These are phyloP conservation scores for Claviceps monticola DNA, from an alignment of 2,329 filamentous ascomycete species.

Conservation along the genomic window DNA sequence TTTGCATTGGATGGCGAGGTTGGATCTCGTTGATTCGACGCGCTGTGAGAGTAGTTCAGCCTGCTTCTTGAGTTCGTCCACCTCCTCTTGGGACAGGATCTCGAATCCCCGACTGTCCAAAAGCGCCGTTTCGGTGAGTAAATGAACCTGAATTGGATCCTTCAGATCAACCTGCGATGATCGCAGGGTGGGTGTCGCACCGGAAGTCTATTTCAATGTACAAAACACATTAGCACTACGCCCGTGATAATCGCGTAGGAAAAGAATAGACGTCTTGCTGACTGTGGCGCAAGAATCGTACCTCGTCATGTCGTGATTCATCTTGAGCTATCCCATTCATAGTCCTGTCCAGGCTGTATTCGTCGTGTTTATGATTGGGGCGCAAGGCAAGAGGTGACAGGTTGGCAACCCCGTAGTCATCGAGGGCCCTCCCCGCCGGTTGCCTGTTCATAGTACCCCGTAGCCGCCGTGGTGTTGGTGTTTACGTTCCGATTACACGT, in stretches of 20 bases:
- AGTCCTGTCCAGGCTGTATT: constrained; percentile 41
- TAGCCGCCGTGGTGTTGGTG: neutral
- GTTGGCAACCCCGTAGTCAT: constrained; percentile 21
- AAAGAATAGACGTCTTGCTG: neutral
- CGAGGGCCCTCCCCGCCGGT: constrained; percentile 19
- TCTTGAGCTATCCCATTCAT: constrained; percentile 19
- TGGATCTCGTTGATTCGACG: constrained; percentile 70
- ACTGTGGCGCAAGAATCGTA: constrained; percentile 23
- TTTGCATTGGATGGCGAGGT: constrained; percentile 80
- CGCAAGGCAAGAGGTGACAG: constrained; percentile 20
- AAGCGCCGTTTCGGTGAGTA: constrained; percentile 87
- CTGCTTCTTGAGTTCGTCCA: constrained; percentile 85
- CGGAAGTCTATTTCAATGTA: neutral
- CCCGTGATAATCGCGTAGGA: neutral
- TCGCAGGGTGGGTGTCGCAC: constrained; percentile 4
- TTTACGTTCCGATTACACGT: constrained; percentile 4
- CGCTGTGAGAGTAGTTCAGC: constrained; percentile 55
- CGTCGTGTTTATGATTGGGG: constrained; percentile 35
- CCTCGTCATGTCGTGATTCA: constrained; percentile 41
- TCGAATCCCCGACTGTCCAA: constrained; percentile 76
- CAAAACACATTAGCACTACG: neutral
- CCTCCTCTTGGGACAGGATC: constrained; percentile 79
- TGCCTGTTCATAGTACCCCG: constrained; percentile 25
- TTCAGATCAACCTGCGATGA: constrained; percentile 46
- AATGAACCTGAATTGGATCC: constrained; percentile 71